These are phyloP conservation scores for Parmales sp. DNA, from an alignment of 108 stramenopile species.

Conservation along the genomic window DNA sequence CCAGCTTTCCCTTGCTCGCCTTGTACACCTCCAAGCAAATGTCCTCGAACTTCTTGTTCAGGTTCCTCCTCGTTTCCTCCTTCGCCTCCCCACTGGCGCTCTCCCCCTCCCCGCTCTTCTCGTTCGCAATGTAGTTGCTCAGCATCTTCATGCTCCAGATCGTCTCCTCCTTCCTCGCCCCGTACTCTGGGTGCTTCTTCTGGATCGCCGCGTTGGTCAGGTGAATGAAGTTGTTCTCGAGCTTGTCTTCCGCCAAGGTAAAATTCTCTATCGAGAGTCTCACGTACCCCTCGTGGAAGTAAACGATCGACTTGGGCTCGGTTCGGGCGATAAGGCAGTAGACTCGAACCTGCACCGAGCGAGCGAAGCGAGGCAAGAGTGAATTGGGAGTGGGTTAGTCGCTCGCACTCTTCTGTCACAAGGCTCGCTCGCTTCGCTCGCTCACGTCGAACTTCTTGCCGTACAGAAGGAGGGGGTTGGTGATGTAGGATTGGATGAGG, in stretches of 20 bases:
- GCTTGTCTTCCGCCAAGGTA: not conserved
- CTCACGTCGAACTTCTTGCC: conserved; percentile 11
- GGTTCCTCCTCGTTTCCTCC: not conserved
- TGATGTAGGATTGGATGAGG: not conserved
- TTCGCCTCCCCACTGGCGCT: not conserved
- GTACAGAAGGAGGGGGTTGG: not conserved
- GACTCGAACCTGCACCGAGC: too few relatives aligned
- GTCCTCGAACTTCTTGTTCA: conserved; percentile 5
- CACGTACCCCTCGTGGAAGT: conserved; percentile 1
- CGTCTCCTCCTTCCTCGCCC: not conserved
- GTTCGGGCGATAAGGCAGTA: not conserved
- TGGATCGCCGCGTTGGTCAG: conserved; percentile 25
- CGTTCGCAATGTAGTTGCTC: not conserved
- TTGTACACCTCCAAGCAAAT: conserved; percentile 4
- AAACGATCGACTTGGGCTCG: not conserved
- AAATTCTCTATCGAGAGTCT: not conserved
- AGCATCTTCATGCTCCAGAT: not conserved
- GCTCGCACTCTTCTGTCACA: too few relatives aligned
- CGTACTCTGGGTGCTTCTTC: conserved; percentile 20
- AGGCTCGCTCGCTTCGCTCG: too few relatives aligned
- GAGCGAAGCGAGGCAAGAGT: too few relatives aligned
- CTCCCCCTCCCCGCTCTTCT: not conserved
- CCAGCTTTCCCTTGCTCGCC: conserved; percentile 9
- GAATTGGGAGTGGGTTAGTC: too few relatives aligned
- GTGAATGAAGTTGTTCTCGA: conserved; percentile 12